Percentiles rank a stretch among this genome's conserved stretches.
Evolutionary conservation across 345 rosid genomes (phyloP).

Genomic region (Passiflora organensis): DNA sequence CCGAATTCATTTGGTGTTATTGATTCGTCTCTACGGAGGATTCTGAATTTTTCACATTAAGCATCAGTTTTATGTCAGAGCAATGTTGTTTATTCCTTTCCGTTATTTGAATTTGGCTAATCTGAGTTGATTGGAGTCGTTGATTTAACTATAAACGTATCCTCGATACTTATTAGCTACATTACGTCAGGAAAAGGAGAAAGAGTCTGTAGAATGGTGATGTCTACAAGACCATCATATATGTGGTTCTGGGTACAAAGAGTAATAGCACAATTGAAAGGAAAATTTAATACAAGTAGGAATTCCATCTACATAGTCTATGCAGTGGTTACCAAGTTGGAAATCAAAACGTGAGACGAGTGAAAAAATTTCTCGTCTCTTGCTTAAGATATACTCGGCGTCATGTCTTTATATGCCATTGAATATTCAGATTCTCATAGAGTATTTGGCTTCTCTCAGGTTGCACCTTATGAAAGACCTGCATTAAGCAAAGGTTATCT

Average conservation of each 20-base stretch:
- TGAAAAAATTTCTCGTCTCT: background rate
- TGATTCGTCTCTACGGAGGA: background rate
- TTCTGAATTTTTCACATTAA: slow-evolving; percentile 1
- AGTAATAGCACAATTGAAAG: too few relatives aligned
- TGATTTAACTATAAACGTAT: too few relatives aligned
- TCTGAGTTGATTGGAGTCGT: background rate
- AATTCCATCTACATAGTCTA: background rate
- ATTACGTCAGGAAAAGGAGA: too few relatives aligned
- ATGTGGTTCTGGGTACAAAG: too few relatives aligned
- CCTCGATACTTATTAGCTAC: too few relatives aligned
- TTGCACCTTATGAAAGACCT: slow-evolving; percentile 88
- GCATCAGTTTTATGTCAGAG: background rate
- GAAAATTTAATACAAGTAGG: background rate
- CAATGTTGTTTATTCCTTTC: background rate
- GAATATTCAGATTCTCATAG: background rate
- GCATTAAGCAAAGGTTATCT: slow-evolving; percentile 88
- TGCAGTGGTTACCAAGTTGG: background rate
- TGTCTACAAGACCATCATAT: too few relatives aligned
- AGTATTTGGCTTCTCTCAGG: slow-evolving; percentile 34
- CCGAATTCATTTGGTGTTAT: background rate
- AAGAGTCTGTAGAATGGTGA: too few relatives aligned
- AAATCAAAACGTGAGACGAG: background rate
- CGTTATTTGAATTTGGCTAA: background rate
- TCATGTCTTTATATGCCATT: background rate
- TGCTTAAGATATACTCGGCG: background rate